Evolutionary conservation across 1,284 basidiomycete genomes (phyloP).

Genomic region (Ceratobasidium sp.): DNA sequence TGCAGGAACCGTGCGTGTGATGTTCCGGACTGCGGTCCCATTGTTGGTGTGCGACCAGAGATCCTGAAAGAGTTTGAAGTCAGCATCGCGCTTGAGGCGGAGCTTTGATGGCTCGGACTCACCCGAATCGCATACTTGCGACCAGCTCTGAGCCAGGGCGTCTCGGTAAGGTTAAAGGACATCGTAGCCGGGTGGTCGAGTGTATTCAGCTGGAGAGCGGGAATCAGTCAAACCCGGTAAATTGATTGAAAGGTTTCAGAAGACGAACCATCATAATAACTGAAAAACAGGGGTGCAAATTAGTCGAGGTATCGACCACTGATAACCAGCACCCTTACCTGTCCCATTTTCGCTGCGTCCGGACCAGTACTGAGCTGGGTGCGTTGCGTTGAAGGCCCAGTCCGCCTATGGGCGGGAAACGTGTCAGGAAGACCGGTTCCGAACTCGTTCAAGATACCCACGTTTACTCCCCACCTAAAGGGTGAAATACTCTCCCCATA

Average conservation of each 20-base stretch:
- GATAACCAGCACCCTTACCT: constrained; percentile 9
- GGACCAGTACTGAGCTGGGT: constrained; percentile 68
- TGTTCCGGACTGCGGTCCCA: constrained; percentile 72
- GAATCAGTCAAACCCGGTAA: constrained; percentile 21
- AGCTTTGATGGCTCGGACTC: constrained; percentile 50
- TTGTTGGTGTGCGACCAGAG: constrained; percentile 77
- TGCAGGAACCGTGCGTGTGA: constrained; percentile 71
- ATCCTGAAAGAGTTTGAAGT: constrained; percentile 61
- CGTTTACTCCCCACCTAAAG: constrained; percentile 75
- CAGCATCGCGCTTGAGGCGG: background rate
- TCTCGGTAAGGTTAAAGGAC: constrained; percentile 74
- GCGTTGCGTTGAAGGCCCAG: constrained; percentile 62
- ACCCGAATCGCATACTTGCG: constrained; percentile 72
- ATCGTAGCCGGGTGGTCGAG: constrained; percentile 67
- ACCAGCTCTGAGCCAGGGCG: constrained; percentile 76
- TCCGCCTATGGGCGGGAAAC: constrained; percentile 58
- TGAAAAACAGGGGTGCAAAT: background rate
- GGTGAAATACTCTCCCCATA: constrained; percentile 71
- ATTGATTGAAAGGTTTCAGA: background rate
- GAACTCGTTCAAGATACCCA: constrained; percentile 52
- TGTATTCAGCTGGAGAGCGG: constrained; percentile 61
- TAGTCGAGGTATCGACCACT: background rate
- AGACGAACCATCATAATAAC: constrained; percentile 66
- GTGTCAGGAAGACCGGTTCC: constrained; percentile 22
- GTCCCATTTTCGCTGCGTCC: constrained; percentile 65